phyloP scores from a whole-genome alignment of 2,329 filamentous ascomycete genomes.

The Fusarium nelsonii region DNA sequence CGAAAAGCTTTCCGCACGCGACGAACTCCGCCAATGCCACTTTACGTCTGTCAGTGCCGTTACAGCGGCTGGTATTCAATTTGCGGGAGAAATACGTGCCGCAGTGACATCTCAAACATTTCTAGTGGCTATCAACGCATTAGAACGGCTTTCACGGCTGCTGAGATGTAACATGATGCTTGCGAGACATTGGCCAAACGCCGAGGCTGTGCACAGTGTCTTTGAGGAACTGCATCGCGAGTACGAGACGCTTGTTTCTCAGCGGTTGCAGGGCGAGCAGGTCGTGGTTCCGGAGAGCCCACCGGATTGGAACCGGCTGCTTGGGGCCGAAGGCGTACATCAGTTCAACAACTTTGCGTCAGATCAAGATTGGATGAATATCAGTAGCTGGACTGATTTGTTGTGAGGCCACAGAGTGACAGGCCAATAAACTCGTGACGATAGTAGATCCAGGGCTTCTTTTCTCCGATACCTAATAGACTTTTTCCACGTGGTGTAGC shows the following conservation, averaged over 20 bases:
- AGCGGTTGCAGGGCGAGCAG: constrained; percentile 43
- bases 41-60: constrained; percentile 46
- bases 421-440: too few relatives aligned
- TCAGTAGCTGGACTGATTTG: constrained; percentile 44
- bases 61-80: constrained; percentile 44
- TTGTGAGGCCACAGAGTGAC: background rate
- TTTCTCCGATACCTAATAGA: too few relatives aligned
- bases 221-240: constrained; percentile 45
- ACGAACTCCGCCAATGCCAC: constrained; percentile 43
- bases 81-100: constrained; percentile 41
- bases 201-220: constrained; percentile 45
- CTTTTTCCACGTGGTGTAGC: too few relatives aligned
- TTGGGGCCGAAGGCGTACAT: constrained; percentile 37
- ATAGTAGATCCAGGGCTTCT: too few relatives aligned
- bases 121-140: constrained; percentile 40
- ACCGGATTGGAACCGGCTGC: constrained; percentile 43
- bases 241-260: constrained; percentile 43
- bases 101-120: constrained; percentile 38
- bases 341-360: constrained; percentile 34
- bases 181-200: constrained; percentile 43
- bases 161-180: constrained; percentile 36
- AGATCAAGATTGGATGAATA: constrained; percentile 47
- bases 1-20: constrained; percentile 37
- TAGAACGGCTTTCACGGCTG: constrained; percentile 36
- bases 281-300: constrained; percentile 44